Conservation (phyloP, 2,329 filamentous ascomycete species). For the Sphaerulina vaccinii region DNA sequence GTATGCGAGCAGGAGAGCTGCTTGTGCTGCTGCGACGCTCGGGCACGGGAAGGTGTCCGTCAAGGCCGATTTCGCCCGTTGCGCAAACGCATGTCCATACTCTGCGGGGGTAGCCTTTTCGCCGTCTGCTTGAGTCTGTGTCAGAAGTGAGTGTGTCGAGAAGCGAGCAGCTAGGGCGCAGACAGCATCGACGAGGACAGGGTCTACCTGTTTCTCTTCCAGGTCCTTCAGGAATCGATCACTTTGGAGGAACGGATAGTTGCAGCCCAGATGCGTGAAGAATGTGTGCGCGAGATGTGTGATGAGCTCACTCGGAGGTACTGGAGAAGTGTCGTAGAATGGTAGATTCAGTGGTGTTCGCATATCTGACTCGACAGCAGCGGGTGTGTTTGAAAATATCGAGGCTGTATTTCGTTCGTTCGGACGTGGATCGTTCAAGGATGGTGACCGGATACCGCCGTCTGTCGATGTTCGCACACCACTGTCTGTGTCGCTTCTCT, state of each 20-base stretch:
- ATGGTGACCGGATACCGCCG: constrained; percentile 35
- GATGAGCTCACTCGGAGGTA: constrained; percentile 72
- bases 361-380: constrained; percentile 40
- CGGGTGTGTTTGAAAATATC: constrained; percentile 30
- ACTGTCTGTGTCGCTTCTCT: constrained; percentile 63
- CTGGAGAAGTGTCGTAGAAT: constrained; percentile 72
- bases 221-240: constrained; percentile 72
- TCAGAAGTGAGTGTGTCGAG: constrained; percentile 59
- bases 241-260: constrained; percentile 76
- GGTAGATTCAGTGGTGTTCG: constrained; percentile 53
- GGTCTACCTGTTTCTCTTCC: constrained; percentile 75
- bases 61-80: constrained; percentile 77
- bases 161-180: constrained; percentile 81
- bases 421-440: constrained; percentile 20
- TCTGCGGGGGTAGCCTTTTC: constrained; percentile 55
- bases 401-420: constrained; percentile 23
- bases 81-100: constrained; percentile 74
- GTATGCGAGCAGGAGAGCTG: constrained; percentile 79
- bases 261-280: constrained; percentile 79
- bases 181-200: constrained; percentile 82
- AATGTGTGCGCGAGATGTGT: constrained; percentile 76
- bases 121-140: constrained; percentile 43
- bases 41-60: constrained; percentile 82
- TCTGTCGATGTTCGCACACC: constrained; percentile 56
- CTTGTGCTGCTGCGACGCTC: constrained; percentile 78